Base-by-base conservation (phyloP, 2,329 filamentous ascomycete species). In the Didymella exigua region DNA sequence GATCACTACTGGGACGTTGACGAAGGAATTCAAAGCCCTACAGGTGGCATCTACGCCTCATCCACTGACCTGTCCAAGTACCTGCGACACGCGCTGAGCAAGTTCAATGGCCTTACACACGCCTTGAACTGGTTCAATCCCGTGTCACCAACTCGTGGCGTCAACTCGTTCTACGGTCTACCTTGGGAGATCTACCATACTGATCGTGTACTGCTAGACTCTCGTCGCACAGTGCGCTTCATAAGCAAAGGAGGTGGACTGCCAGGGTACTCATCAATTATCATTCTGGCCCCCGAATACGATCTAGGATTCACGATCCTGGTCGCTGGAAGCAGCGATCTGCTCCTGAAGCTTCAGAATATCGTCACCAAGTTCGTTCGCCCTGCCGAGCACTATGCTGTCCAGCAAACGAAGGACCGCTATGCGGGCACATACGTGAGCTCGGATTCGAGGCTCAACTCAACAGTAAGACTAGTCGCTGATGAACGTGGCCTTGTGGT, bases 121-220 rank as follows among this genome's bases (percentile, higher is more conserved):
- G 73, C 75, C 0, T 37, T 77, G 7, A 80, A 80, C 50, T 81
- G 78, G 78, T 56, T 79, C 10, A 56, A 77, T 34, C 77, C 78
- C 0, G 71, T 67, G 1, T 78, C 76, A 3, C 75, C 70, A 33
- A 58, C 69, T 0, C 67, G 65, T 2, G 75, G 76, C 0, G 45
- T 75, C 13, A 58, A 75, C 23, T 73, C 67, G 0, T 79, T 77
- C 52, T 80, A 79, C 50, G 79, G 78, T 3, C 77, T 78, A 67
- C 78, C 79, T 0, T 82, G 78, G 75, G 79, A 81, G 60, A 80
- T 78, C 0, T 76, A 76, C 36, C 75, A 77, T 0, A 77, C 74
- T 2, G 71, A 77, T 33, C 67, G 67, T 5, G 70, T 79, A 14
- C 64, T 81, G 1, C 44, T 59, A 7, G 54, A 71, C 14, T 77